Evolutionary conservation across 768 basidiomycete genomes (phyloP), one percentile per base, ranked within the genome.

Genomic region (Pleurotus salmoneostramineus): DNA sequence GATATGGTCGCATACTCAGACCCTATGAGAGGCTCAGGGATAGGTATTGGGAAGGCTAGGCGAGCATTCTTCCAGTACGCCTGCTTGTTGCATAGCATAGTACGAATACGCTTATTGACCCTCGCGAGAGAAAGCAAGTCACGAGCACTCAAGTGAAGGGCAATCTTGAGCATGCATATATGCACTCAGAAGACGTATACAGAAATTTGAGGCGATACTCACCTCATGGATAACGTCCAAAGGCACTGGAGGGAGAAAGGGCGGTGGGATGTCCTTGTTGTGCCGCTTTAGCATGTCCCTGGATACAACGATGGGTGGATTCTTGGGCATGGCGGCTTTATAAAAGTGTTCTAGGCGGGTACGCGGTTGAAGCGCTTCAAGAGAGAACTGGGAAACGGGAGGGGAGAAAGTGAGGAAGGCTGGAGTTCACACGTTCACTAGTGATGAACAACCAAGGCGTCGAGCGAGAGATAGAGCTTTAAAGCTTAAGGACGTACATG

Each of bases 161-260:
- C 12, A 21, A 55, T 42, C 52, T 55, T 5, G 12, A 37, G 21
- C 27, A 10, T 6, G 40, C 40, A 42, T 33, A 33, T 27, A 17
- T 43, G 31, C 21, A 55, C 40, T 27, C 21, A 27, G 21, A 27
- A 27, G 21, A 3, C 21, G 21, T 40, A 55, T 33, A 40, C n/a
- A 14, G 10, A 8, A 4, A 42, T 33, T 5, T 3, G 12, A 43
- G 10, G 40, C 5, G 27, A 3, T 31, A 11, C 12, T 31, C 21
- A 55, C 52, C 32, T 55, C 52, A 31, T 55, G 52, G 10, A 55
- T 6, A 17, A 55, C 40, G n/a, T 55, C 27, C 10, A 33, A 40
- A n/a, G 52, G 52, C 15, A 55, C 14, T 27, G 17, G 8, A 49
- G 48, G 48, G 11, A 49, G 8, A 10, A 47, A 15, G 2, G 45